Base-by-base conservation (phyloP, 208 protist genomes). In the Leishmania tropica region DNA sequence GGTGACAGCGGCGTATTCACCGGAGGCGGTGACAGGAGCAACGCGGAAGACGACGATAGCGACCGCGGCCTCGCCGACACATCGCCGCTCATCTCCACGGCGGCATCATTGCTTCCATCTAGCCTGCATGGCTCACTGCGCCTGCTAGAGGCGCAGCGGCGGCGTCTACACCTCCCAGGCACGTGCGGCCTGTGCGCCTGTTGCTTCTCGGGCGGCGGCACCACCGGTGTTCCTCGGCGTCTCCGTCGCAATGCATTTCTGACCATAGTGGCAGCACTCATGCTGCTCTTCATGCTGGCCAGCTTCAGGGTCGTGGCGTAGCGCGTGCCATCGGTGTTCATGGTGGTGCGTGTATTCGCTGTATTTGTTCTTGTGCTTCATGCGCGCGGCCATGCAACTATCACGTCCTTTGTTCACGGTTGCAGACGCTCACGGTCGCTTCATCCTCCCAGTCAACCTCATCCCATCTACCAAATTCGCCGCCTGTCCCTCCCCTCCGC, bases 161-260 rank as follows among this genome's bases (percentile, higher is more conserved):
- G 84, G 28, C 80, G 80, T 15, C 71, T 84, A 48, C 42, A 83
- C 35, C 78, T 83, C 54, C 77, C 86, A 11, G 79, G 86, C 4
- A 78, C n/a, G 11, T 82, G 60, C 37, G 53, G 78, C 5, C 65
- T 60, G 40, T 77, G 80, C 47, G 82, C 40, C 3, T 87, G 60
- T 54, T 85, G 48, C 64, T 87, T 85, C 78, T 78, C 78, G 19
- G 75, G 83, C 48, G 67, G 35, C 58, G 75, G 65, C 68, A 73
- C 53, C 24, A 65, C 24, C 24, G 78, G 83, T 10, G 64, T 78
- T 3, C 67, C 83, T 37, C 75, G 77, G 45, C 78, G 65, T 7
- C 15, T 79, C 47, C 83, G 83, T 35, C 73, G 72, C 56, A 76
- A 70, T 11, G 48, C 67, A 15, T 10, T 82, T 13, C 21, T 85